phyloP scores from a whole-genome alignment of 2,329 filamentous ascomycete species.

The Colletotrichum gigasporum region DNA sequence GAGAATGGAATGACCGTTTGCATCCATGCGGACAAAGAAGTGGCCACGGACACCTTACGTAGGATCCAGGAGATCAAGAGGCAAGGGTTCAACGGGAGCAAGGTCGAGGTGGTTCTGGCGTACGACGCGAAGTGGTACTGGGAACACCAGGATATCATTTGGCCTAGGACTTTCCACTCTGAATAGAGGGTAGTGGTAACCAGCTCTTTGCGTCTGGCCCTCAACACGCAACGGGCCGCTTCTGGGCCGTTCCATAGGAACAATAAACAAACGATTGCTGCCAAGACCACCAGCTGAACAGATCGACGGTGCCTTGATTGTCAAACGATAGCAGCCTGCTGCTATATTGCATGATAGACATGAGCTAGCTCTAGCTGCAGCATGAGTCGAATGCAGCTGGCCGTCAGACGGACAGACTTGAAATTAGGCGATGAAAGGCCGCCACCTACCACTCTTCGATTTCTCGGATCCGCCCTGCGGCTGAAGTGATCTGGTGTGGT shows the following conservation, averaged over 20 bases:
- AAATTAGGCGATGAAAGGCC: background rate
- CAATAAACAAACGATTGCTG: no score
- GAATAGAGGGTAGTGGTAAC: no score
- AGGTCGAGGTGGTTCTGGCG: background rate
- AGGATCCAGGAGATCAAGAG: background rate
- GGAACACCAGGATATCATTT: background rate
- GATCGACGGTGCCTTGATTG: background rate
- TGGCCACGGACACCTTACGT: background rate
- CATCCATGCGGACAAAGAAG: constrained; percentile 2
- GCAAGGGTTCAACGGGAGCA: background rate
- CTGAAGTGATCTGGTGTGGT: background rate
- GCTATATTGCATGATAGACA: background rate
- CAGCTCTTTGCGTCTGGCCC: no score
- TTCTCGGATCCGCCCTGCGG: background rate
- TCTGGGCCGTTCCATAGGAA: no score
- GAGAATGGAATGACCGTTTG: constrained; percentile 1
- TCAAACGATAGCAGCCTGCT: background rate
- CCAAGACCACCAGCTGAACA: no score
- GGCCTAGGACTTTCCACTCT: background rate
- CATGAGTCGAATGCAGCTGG: background rate
- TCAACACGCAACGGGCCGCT: no score
- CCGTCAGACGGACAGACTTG: background rate
- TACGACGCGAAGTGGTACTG: background rate
- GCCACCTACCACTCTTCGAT: background rate
- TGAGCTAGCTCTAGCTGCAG: background rate